A percentile compares a stretch with the other conserved stretches of the same genome.
These are phyloP conservation scores for Chenopodium formosanum DNA, from an alignment of 148 eudicot species.

Conservation along the genomic window DNA sequence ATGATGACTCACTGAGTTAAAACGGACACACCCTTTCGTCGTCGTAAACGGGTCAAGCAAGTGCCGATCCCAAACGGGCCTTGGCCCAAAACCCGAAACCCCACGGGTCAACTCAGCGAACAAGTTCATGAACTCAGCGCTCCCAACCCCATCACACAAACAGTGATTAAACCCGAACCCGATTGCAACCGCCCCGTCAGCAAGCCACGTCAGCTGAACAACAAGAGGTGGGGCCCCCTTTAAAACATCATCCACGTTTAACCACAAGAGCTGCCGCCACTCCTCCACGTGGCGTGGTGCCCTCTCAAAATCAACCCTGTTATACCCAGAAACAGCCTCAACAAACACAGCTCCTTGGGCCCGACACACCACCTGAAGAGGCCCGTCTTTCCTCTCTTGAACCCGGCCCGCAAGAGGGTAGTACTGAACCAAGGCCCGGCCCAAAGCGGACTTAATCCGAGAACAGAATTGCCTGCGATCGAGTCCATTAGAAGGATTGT, in stretches of 20 bases:
- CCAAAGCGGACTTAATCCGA: slow-evolving; percentile 48
- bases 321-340: slow-evolving; percentile 48
- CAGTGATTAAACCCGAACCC: slow-evolving; percentile 67
- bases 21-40: background rate
- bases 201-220: slow-evolving; percentile 84
- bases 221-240: slow-evolving; percentile 55
- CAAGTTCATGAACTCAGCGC: slow-evolving; percentile 50
- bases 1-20: slow-evolving; percentile 36
- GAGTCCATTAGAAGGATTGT: slow-evolving; percentile 18
- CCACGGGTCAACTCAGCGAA: slow-evolving; percentile 52
- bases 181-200: slow-evolving; percentile 52
- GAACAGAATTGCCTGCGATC: slow-evolving; percentile 26
- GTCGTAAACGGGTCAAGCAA: slow-evolving; percentile 30
- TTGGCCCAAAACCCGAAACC: slow-evolving; percentile 22
- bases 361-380: slow-evolving; percentile 54
- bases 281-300: slow-evolving; percentile 52
- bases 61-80: slow-evolving; percentile 58
- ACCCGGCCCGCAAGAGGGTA: slow-evolving; percentile 76
- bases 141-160: slow-evolving; percentile 70
- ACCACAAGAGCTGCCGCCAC: slow-evolving; percentile 54
- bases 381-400: slow-evolving; percentile 25
- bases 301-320: slow-evolving; percentile 43
- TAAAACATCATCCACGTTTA: slow-evolving; percentile 50
- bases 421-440: slow-evolving; percentile 58
- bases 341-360: slow-evolving; percentile 66